Evolutionary conservation across 257 asterid genomes (phyloP), one percentile per base, ranked within the genome.

Genomic region (Ajuga chamaepitys): DNA sequence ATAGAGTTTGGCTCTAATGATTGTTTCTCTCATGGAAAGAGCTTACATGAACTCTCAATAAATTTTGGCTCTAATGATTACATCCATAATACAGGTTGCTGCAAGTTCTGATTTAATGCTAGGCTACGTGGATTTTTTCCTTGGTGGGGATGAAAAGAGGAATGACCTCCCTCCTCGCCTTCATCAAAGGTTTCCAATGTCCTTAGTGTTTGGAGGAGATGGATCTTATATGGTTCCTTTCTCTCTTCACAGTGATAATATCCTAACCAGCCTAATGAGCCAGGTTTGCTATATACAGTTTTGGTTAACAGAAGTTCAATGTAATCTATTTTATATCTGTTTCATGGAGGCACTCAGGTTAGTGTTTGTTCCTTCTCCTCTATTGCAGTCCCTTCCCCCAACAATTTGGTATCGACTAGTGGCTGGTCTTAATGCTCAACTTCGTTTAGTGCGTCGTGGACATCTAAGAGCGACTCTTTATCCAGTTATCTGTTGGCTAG

Each of bases 181-280:
- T 69, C 86, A 68, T 77, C 96, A 87, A 67, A 78, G 96, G 76
- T 82, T 87, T 65, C 97, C 97, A 11, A 67, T 90, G 81, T 85
- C 87, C 64, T 37, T 90, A 74, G 81, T 82, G 46, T 87, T 90
- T 55, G 96, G 96, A 58, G 97, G 97, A 82, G 87, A 90, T 79
- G 97, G 97, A 62, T 85, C 94, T 68, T 90, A 90, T 84, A 87
- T 90, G 92, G 81, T 82, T 62, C 97, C 97, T 61, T 90, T 90
- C 80, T 85, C 80, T 66, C 85, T 90, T 72, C 87, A 79, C 73
- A 81, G 87, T 75, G 95, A 90, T 69, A 85, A 84, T 70, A 85
- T 90, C 58, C 83, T 87, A 35, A 87, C 90, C 30, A 83, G 81
- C 74, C 82, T 90, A 69, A 81, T 87, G 87, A 90, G 90, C 75